A percentile compares a stretch with the other conserved stretches of the same genome.
Evolutionary conservation across 2,329 filamentous ascomycete genomes (phyloP).

Genomic region (Chaetomiaceae sp.): DNA sequence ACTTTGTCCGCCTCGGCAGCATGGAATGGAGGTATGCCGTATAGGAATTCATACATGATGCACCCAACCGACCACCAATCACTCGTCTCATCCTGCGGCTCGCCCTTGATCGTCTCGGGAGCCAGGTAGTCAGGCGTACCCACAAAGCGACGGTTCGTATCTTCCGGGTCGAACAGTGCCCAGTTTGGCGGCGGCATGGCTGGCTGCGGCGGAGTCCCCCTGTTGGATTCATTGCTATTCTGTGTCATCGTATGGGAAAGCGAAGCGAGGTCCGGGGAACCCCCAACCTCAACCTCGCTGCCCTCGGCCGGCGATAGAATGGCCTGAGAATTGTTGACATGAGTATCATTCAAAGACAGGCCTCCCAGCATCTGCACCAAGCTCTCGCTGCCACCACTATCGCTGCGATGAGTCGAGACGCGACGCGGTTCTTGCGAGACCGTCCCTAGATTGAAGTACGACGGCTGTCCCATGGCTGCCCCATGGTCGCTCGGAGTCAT

Average conservation of each 20-base stretch:
- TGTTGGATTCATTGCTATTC: slow-evolving; percentile 42
- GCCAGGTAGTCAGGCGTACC: slow-evolving; percentile 96
- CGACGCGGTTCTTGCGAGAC: slow-evolving; percentile 56
- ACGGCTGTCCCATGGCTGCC: slow-evolving; percentile 71
- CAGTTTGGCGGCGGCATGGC: slow-evolving; percentile 82
- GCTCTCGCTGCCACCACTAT: slow-evolving; percentile 86
- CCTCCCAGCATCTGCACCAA: slow-evolving; percentile 76
- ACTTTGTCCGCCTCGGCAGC: slow-evolving; percentile 85
- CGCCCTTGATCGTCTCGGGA: slow-evolving; percentile 91
- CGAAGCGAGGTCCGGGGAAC: slow-evolving; percentile 71
- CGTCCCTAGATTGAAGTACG: slow-evolving; percentile 78
- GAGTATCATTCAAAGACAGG: slow-evolving; percentile 66
- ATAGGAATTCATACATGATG: slow-evolving; percentile 94
- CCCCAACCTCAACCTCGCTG: slow-evolving; percentile 63
- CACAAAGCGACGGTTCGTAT: slow-evolving; percentile 88
- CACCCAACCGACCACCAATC: slow-evolving; percentile 99
- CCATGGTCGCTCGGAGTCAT: slow-evolving; percentile 72
- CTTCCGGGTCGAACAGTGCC: slow-evolving; percentile 92
- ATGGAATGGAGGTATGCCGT: slow-evolving; percentile 90
- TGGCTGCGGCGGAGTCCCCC: slow-evolving; percentile 57
- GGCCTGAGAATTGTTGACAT: slow-evolving; percentile 42
- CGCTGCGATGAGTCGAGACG: slow-evolving; percentile 79
- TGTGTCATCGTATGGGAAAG: slow-evolving; percentile 52
- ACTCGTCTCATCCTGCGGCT: slow-evolving; percentile 94
- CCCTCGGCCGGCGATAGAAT: slow-evolving; percentile 67